These are phyloP conservation scores for Nemania serpens DNA, from an alignment of 2,329 filamentous ascomycete species.

Conservation along the genomic window DNA sequence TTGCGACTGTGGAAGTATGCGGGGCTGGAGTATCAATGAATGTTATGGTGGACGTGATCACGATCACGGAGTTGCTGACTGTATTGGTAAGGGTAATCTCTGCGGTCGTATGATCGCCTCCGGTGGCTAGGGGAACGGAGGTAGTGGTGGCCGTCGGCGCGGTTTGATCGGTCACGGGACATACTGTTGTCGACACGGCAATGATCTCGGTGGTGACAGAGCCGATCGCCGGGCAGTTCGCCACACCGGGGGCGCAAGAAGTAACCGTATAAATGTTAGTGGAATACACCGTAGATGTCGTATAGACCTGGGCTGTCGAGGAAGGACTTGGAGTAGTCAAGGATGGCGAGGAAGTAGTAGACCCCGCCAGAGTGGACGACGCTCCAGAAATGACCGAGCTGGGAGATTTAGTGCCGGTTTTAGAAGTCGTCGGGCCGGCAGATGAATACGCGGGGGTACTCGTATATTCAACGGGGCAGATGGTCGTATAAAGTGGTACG, in stretches of 20 bases:
- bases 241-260: constrained; percentile 37
- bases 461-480: constrained; percentile 34
- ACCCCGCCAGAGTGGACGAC: constrained; percentile 13
- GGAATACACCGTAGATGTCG: constrained; percentile 39
- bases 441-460: background rate
- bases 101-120: background rate
- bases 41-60: constrained; percentile 36
- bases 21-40: constrained; percentile 35
- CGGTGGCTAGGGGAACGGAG: constrained; percentile 10
- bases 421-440: background rate
- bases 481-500: constrained; percentile 39
- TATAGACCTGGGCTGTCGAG: constrained; percentile 30
- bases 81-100: constrained; percentile 36
- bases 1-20: constrained; percentile 13
- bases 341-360: constrained; percentile 5
- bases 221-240: constrained; percentile 35
- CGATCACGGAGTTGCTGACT: constrained; percentile 31
- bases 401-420: background rate
- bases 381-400: constrained; percentile 8
- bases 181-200: constrained; percentile 39
- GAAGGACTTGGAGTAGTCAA: constrained; percentile 14
- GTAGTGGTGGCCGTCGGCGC: background rate
- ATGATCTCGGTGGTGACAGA: constrained; percentile 37
- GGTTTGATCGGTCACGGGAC: constrained; percentile 33
- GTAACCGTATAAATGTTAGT: constrained; percentile 39